Evolutionary conservation across 305 asterid species (phyloP).

Genomic region (Ruellia speciosa): DNA sequence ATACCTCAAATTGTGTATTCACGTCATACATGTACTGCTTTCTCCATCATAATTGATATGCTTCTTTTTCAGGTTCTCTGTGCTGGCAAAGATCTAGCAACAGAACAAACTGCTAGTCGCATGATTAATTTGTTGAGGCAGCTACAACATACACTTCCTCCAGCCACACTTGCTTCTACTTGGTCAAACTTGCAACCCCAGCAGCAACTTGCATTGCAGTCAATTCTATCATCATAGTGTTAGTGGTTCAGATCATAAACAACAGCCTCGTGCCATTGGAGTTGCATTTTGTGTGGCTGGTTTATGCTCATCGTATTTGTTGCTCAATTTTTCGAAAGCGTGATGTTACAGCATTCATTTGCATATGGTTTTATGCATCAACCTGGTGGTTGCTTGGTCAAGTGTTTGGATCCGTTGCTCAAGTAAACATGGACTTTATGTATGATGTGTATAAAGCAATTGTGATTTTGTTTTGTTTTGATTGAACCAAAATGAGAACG

Average conservation of each 20-base stretch:
- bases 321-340: slow-evolving; percentile 25
- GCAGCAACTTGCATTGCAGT: slow-evolving; percentile 61
- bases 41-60: slow-evolving; percentile 9
- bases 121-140: slow-evolving; percentile 58
- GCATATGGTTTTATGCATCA: slow-evolving; percentile 27
- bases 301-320: slow-evolving; percentile 19
- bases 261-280: slow-evolving; percentile 2
- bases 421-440: slow-evolving; percentile 21
- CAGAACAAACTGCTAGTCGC: slow-evolving; percentile 55
- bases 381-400: slow-evolving; percentile 20
- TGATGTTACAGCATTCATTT: slow-evolving; percentile 27
- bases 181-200: slow-evolving; percentile 67
- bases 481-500: slow-evolving; percentile 3
- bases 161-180: slow-evolving; percentile 50
- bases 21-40: neutral
- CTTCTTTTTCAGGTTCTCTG: slow-evolving; percentile 41
- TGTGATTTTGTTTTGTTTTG: slow-evolving; percentile 13
- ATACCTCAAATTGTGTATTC: neutral
- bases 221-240: slow-evolving; percentile 45
- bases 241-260: slow-evolving; percentile 14
- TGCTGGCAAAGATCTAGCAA: slow-evolving; percentile 62
- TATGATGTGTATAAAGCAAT: slow-evolving; percentile 37
- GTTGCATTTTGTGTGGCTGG: slow-evolving; percentile 10
- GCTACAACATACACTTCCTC: slow-evolving; percentile 59
- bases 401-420: slow-evolving; percentile 28